A percentile compares a stretch with the other conserved stretches of the same genome.
These are phyloP conservation scores for Cryptococcus deneoformans DNA, from an alignment of 1,284 basidiomycete species.

Conservation along the genomic window DNA sequence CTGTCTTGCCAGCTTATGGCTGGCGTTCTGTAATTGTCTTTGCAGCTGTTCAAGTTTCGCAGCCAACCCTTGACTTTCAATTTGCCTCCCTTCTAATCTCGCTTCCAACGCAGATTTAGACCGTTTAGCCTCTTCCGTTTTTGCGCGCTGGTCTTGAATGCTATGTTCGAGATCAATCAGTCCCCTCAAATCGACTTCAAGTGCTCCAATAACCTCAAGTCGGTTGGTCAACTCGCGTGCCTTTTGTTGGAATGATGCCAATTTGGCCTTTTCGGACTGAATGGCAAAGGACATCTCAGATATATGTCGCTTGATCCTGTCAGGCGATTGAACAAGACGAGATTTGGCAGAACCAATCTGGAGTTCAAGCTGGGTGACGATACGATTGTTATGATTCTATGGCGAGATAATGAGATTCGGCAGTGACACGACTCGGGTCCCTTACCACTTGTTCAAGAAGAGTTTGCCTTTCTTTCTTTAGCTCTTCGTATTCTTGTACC, in stretches of 20 bases:
- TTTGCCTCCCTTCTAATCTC: conserved; percentile 64
- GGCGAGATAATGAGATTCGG: not conserved
- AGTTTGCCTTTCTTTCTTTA: conserved; percentile 58
- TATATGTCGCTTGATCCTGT: conserved; percentile 76
- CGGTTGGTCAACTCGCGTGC: conserved; percentile 71
- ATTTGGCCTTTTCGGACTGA: conserved; percentile 59
- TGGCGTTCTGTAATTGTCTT: conserved; percentile 70
- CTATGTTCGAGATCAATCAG: conserved; percentile 43
- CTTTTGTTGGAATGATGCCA: conserved; percentile 64
- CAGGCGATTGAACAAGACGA: conserved; percentile 81
- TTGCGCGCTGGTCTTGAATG: conserved; percentile 64
- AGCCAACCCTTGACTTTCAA: conserved; percentile 65
- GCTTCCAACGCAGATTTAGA: conserved; percentile 63
- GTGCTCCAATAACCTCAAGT: conserved; percentile 63
- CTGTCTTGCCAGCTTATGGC: conserved; percentile 69
- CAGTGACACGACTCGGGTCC: not conserved
- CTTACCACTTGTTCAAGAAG: conserved; percentile 35
- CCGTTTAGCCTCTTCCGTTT: conserved; percentile 62
- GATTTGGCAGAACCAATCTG: conserved; percentile 59
- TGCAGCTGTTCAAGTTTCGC: conserved; percentile 66
- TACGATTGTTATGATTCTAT: conserved; percentile 25
- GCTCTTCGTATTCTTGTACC: conserved; percentile 55
- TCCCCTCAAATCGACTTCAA: conserved; percentile 59
- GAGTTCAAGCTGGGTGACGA: conserved; percentile 20
- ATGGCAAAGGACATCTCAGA: conserved; percentile 62